These are phyloP conservation scores for Kwoniella dejecticola DNA, from an alignment of 768 basidiomycete species.

Conservation along the genomic window DNA sequence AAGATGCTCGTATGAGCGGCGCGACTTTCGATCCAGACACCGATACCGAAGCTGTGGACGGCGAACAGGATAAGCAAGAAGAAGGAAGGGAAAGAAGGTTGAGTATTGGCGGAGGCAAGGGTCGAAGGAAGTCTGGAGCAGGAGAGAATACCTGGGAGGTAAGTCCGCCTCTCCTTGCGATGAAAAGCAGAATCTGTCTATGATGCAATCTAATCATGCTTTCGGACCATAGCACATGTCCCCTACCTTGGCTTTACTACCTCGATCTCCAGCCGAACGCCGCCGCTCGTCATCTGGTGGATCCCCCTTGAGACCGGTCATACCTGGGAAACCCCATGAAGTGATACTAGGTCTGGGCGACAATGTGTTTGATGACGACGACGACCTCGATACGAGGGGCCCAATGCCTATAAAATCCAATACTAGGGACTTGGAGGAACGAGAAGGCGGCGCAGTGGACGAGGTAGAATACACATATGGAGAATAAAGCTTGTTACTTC, in stretches of 20 bases:
- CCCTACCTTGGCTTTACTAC: constrained; percentile 87
- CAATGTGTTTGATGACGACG: constrained; percentile 68
- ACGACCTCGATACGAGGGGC: constrained; percentile 67
- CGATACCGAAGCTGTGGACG: constrained; percentile 49
- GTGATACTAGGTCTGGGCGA: constrained; percentile 14
- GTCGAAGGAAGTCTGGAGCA: constrained; percentile 60
- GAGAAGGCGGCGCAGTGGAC: constrained; percentile 52
- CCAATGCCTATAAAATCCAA: constrained; percentile 63
- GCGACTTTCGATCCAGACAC: constrained; percentile 39
- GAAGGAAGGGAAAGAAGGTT: constrained; percentile 48
- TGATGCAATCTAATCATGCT: no score
- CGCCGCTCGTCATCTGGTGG: constrained; percentile 71
- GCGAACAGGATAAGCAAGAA: not conserved
- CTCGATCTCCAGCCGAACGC: constrained; percentile 79
- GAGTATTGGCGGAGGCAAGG: constrained; percentile 57
- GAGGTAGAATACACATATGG: constrained; percentile 56
- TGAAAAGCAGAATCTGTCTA: no score
- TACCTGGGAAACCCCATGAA: constrained; percentile 60
- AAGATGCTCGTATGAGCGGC: constrained; percentile 66
- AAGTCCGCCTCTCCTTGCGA: no score
- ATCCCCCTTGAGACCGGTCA: constrained; percentile 77
- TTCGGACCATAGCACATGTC: constrained; percentile 76
- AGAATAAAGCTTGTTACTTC: constrained; percentile 33
- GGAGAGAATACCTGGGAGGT: constrained; percentile 98
- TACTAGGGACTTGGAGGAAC: constrained; percentile 46